Evolutionary conservation across 2,329 filamentous ascomycete genomes (phyloP).

Genomic region (Microcyclospora tardicrescens): DNA sequence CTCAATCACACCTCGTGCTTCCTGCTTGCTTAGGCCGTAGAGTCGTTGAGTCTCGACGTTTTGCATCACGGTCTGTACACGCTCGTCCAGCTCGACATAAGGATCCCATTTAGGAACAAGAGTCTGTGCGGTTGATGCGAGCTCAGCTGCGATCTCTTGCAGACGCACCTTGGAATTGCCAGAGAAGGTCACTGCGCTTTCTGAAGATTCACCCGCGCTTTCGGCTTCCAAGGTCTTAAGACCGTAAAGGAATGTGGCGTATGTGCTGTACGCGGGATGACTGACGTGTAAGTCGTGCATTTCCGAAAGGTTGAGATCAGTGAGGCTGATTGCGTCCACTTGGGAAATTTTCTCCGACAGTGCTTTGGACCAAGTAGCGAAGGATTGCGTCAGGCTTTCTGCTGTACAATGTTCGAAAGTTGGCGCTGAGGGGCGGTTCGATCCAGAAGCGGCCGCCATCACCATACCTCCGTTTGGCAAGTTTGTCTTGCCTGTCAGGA

Average conservation of each 20-base stretch:
- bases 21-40: conserved; percentile 56
- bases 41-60: conserved; percentile 40
- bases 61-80: conserved; percentile 36
- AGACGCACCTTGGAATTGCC: conserved; percentile 11
- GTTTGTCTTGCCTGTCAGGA: conserved; percentile 46
- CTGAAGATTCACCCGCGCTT: conserved; percentile 28
- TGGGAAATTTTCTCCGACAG: conserved; percentile 5
- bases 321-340: too few relatives aligned
- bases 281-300: too few relatives aligned
- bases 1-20: conserved; percentile 72
- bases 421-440: conserved; percentile 52
- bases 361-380: conserved; percentile 7
- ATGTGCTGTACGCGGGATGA: too few relatives aligned
- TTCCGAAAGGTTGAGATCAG: too few relatives aligned
- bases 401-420: conserved; percentile 42
- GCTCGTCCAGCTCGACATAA: conserved; percentile 39
- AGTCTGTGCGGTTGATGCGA: too few relatives aligned
- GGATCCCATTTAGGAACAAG: conserved; percentile 34
- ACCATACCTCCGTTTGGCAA: conserved; percentile 66
- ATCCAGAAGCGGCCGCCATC: conserved; percentile 59
- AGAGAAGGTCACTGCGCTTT: conserved; percentile 15
- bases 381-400: conserved; percentile 3
- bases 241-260: conserved; percentile 31
- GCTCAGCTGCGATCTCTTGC: too few relatives aligned
- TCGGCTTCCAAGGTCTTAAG: conserved; percentile 35